Evolutionary conservation across 352 stramenopile species (phyloP).

Genomic region (Pythium aristosporum): DNA sequence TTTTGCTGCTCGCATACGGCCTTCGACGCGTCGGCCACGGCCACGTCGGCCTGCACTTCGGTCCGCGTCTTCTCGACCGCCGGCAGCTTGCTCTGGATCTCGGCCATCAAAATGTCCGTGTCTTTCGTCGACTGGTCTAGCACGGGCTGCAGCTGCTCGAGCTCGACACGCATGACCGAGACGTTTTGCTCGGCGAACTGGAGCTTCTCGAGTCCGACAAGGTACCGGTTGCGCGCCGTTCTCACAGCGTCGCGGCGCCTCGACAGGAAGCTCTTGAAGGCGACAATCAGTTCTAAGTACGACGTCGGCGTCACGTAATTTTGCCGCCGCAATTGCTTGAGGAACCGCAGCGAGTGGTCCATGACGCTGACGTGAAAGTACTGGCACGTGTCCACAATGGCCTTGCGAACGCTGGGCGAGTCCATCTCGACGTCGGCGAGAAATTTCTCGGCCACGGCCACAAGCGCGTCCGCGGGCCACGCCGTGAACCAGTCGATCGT

Average conservation of each 20-base stretch:
- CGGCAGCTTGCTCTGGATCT: conserved; percentile 93
- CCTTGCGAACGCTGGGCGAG: conserved; percentile 56
- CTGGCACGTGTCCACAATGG: conserved; percentile 91
- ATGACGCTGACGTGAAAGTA: conserved; percentile 92
- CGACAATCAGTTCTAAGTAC: conserved; percentile 94
- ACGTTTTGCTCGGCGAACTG: conserved; percentile 93
- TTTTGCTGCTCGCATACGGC: conserved; percentile 90
- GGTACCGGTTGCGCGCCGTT: conserved; percentile 82
- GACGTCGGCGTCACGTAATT: conserved; percentile 96
- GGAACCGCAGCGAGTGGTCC: conserved; percentile 83
- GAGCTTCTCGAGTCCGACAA: conserved; percentile 93
- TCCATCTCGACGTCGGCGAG: conserved; percentile 90
- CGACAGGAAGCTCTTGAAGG: conserved; percentile 91
- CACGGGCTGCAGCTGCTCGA: conserved; percentile 93
- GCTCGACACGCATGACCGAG: conserved; percentile 92
- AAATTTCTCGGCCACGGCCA: conserved; percentile 93
- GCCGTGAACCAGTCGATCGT: conserved; percentile 98
- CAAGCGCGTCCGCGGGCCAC: conserved; percentile 91
- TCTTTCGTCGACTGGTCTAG: conserved; percentile 91
- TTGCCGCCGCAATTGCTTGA: conserved; percentile 78
- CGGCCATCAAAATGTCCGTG: conserved; percentile 92
- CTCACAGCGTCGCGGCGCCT: conserved; percentile 84
- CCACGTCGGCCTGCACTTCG: conserved; percentile 80
- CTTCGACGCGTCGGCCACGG: conserved; percentile 81
- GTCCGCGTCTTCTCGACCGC: conserved; percentile 78